These are phyloP conservation scores for Penicillium sp. DNA, from an alignment of 2,329 filamentous ascomycete genomes.

Conservation along the genomic window DNA sequence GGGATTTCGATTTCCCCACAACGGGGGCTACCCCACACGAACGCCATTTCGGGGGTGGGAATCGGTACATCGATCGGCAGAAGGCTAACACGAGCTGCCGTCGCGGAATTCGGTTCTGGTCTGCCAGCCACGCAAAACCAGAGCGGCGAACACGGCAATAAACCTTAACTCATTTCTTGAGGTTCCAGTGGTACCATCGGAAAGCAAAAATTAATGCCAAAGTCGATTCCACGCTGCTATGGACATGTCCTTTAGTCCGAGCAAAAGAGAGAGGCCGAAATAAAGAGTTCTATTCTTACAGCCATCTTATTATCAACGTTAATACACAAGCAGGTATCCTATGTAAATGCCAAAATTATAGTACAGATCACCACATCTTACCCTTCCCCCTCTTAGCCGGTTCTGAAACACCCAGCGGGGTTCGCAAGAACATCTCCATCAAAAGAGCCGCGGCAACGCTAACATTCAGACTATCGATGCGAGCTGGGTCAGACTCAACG, in stretches of 20 bases:
- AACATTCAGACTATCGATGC: constrained; percentile 89
- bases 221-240: not conserved
- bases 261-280: not conserved
- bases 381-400: constrained; percentile 18
- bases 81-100: not conserved
- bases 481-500: constrained; percentile 40
- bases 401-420: constrained; percentile 29
- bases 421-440: constrained; percentile 41
- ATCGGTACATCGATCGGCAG: constrained; percentile 2
- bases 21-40: constrained; percentile 1
- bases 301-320: not conserved
- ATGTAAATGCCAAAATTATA: constrained; percentile 12
- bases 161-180: not conserved
- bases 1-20: too few relatives aligned
- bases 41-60: constrained; percentile 8
- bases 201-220: not conserved
- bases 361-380: constrained; percentile 16
- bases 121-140: not conserved
- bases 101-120: not conserved
- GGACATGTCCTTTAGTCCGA: not conserved
- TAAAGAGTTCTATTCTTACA: not conserved
- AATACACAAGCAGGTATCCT: constrained; percentile 16
- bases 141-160: not conserved
- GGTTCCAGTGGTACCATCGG: not conserved
- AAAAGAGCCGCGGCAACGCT: constrained; percentile 81